phyloP scores from a whole-genome alignment of 768 basidiomycete genomes.

The Xerocomellus amylosporus region DNA sequence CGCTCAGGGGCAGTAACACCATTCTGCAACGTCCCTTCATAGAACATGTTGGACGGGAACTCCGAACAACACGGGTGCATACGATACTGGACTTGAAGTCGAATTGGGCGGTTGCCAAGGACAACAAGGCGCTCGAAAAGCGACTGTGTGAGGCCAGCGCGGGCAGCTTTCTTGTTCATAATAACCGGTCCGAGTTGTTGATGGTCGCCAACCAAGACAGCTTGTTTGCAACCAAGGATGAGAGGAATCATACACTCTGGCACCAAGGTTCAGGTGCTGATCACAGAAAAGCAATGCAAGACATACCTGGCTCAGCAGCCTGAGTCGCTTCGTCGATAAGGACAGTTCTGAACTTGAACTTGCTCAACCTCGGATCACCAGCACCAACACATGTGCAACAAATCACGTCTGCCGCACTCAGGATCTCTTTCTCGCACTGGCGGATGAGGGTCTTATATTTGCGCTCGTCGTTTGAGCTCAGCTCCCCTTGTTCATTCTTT shows the following conservation, averaged over 20 bases:
- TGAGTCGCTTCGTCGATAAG: conserved; percentile 99
- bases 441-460: conserved; percentile 96
- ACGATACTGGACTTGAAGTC: conserved; percentile 98
- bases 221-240: conserved; percentile 97
- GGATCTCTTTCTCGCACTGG: conserved; percentile 96
- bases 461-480: conserved; percentile 94
- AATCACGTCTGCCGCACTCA: conserved; percentile 93
- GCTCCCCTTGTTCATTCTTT: conserved; percentile 95
- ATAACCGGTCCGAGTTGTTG: conserved; percentile 97
- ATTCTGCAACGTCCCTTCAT: conserved; percentile 97
- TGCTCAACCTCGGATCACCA: conserved; percentile 93
- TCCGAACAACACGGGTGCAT: conserved; percentile 99
- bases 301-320: conserved; percentile 89
- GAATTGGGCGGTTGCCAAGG: conserved; percentile 93
- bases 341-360: conserved; percentile 97
- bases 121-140: conserved; percentile 97
- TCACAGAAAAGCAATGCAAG: neutral
- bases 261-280: conserved; percentile 11
- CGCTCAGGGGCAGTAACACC: conserved; percentile 98
- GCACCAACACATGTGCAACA: conserved; percentile 98
- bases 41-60: conserved; percentile 99
- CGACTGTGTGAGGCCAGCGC: conserved; percentile 97
- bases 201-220: conserved; percentile 96
- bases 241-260: conserved; percentile 99
- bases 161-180: conserved; percentile 99